Evolutionary conservation across 2,329 filamentous ascomycete genomes (phyloP).

Genomic region (Nectriaceae sp.): DNA sequence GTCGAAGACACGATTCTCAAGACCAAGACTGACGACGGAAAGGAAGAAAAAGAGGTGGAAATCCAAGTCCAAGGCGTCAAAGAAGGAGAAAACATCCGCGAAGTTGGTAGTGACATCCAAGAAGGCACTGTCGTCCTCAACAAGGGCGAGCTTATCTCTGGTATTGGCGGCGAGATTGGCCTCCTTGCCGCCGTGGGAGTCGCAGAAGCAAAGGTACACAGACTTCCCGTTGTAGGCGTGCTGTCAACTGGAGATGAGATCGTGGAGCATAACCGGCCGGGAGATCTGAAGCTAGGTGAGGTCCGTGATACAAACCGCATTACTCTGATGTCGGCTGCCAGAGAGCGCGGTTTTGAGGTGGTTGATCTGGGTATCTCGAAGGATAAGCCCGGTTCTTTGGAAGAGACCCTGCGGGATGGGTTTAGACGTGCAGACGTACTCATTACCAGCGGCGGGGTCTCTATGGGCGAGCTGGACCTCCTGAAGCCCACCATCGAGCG

Average conservation of each 20-base stretch:
- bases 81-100: slow-evolving; percentile 83
- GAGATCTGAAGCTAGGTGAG: slow-evolving; percentile 71
- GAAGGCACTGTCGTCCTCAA: slow-evolving; percentile 69
- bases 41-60: slow-evolving; percentile 85
- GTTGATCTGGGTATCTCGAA: slow-evolving; percentile 85
- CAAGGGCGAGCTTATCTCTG: slow-evolving; percentile 80
- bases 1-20: slow-evolving; percentile 88
- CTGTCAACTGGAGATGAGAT: slow-evolving; percentile 96
- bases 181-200: slow-evolving; percentile 84
- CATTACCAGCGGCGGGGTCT: slow-evolving; percentile 91
- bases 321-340: slow-evolving; percentile 77
- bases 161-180: slow-evolving; percentile 87
- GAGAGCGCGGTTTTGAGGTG: slow-evolving; percentile 73
- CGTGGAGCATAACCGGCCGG: slow-evolving; percentile 68
- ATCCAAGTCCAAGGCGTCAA: slow-evolving; percentile 78
- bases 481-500: slow-evolving; percentile 96
- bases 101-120: slow-evolving; percentile 85
- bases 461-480: slow-evolving; percentile 96
- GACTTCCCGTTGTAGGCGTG: slow-evolving; percentile 78
- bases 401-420: slow-evolving; percentile 74
- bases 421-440: slow-evolving; percentile 77
- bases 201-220: slow-evolving; percentile 69
- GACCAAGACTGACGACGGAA: slow-evolving; percentile 74
- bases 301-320: slow-evolving; percentile 93
- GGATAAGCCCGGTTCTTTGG: slow-evolving; percentile 73